Evolutionary conservation across 192 early-diverging fungal species (phyloP), one percentile per base, ranked within the genome.

Genomic region (Spizellomyces punctatus): DNA sequence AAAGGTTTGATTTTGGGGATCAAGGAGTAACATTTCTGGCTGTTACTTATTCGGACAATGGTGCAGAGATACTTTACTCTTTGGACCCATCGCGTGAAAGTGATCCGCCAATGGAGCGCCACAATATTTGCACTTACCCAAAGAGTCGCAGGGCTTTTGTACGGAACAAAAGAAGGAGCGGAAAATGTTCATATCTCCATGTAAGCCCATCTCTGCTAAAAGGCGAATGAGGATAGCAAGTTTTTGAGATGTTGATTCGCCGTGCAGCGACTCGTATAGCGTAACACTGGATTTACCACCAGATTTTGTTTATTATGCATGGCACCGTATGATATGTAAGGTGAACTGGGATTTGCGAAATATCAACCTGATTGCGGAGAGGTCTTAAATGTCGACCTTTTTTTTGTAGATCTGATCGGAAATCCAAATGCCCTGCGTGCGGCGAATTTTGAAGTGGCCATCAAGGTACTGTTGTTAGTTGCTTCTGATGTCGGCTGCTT

Each of bases 71-170:
- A 71, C 14, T 87, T 84, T 56, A 47, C 54, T 6, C 55, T 82
- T 19, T 95, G 94, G 94, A 89, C 87, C 0, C 89, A 94, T 72
- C 81, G 93, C 57, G 76, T 89, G n/a, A 82, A 86, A 52, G 79
- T 89, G 17, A 69, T 94, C 48, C 81, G 81, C 43, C 88, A 95
- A 70, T 95, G 94, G 94, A 90, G 84, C 64, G 86, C 89, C 7
- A 83, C 82, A 5, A 78, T 85, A 1, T 72, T 92, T n/a, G 89
- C 79, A 22, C 75, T 95, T 14, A 90, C 91, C 22, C 78, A 90
- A 48, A 75, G 89, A n/a, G 85, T 91, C 36, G 77, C 91, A 6
- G 74, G 87, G 55, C 55, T 87, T 54, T 78, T 92, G 21, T 92
- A 92, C 71, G 91, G 91, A 42, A 79, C 81, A n/a, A 73, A 66